phyloP scores from a whole-genome alignment of 2,329 filamentous ascomycete species.

The Penicillium thymicola region DNA sequence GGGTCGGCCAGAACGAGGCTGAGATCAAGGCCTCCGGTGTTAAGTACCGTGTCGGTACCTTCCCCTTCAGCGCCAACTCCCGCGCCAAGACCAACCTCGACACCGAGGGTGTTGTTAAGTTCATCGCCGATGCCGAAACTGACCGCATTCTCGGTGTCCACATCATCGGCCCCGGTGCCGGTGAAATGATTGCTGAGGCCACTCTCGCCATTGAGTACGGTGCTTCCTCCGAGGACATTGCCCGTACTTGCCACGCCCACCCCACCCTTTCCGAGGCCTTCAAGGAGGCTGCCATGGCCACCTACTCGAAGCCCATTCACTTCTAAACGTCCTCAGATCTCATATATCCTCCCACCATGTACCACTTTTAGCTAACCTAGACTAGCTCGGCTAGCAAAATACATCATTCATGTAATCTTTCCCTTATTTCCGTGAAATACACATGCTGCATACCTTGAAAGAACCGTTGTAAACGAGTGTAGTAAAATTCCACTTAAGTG shows the following conservation, averaged over 20 bases:
- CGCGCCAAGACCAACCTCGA: constrained; percentile 98
- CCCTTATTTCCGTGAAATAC: constrained; percentile 20
- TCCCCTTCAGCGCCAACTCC: constrained; percentile 98
- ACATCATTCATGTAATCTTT: constrained; percentile 35
- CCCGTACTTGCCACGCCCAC: constrained; percentile 92
- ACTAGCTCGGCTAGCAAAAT: constrained; percentile 36
- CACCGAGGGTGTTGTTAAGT: constrained; percentile 94
- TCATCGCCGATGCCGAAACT: constrained; percentile 92
- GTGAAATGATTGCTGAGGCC: constrained; percentile 99
- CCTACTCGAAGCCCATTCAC: constrained; percentile 92
- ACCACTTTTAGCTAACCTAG: constrained; percentile 30
- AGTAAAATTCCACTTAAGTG: not conserved
- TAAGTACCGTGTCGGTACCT: constrained; percentile 88
- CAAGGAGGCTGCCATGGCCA: constrained; percentile 99
- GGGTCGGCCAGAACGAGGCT: constrained; percentile 97
- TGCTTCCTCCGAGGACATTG: constrained; percentile 90
- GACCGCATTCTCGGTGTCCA: constrained; percentile 93
- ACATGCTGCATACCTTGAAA: not conserved
- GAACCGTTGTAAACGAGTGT: not conserved
- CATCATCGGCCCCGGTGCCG: constrained; percentile 92
- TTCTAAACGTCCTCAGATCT: constrained; percentile 56
- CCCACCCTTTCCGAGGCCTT: constrained; percentile 95
- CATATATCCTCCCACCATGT: constrained; percentile 25
- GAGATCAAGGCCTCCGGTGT: constrained; percentile 87
- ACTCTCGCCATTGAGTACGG: constrained; percentile 95